Conservation (phyloP, 78 protist genomes). For the Dictyostelium purpureum region DNA sequence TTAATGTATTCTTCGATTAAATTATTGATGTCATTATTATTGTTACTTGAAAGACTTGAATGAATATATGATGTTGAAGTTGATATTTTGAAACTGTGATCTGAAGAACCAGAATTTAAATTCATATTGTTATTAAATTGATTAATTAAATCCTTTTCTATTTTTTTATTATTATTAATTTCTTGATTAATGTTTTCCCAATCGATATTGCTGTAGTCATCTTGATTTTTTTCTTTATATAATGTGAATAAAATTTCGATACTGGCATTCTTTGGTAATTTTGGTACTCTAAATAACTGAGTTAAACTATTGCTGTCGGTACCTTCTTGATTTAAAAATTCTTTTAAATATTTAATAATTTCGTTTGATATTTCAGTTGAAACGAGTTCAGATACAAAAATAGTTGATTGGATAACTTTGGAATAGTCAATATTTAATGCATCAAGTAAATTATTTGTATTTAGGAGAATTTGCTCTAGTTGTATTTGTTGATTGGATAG, state of each 20-base stretch:
- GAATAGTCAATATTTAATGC: neutral
- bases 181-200: no score
- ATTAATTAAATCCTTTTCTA: neutral
- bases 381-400: neutral
- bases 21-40: neutral
- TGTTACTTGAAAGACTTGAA: neutral
- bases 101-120: no score
- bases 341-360: neutral
- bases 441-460: constrained; percentile 10
- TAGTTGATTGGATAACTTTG: constrained; percentile 1
- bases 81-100: neutral
- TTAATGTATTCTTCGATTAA: neutral
- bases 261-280: constrained; percentile 41
- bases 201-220: no score
- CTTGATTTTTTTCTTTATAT: neutral
- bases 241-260: constrained; percentile 35
- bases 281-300: neutral
- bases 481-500: no score
- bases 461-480: constrained; percentile 28
- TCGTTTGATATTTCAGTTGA: neutral
- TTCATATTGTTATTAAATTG: neutral
- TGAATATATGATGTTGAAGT: neutral
- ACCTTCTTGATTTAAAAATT: neutral
- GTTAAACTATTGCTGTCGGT: neutral
- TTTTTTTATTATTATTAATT: neutral